These are phyloP conservation scores for Thalassiosira allenii DNA, from an alignment of 352 stramenopile species.

Conservation along the genomic window DNA sequence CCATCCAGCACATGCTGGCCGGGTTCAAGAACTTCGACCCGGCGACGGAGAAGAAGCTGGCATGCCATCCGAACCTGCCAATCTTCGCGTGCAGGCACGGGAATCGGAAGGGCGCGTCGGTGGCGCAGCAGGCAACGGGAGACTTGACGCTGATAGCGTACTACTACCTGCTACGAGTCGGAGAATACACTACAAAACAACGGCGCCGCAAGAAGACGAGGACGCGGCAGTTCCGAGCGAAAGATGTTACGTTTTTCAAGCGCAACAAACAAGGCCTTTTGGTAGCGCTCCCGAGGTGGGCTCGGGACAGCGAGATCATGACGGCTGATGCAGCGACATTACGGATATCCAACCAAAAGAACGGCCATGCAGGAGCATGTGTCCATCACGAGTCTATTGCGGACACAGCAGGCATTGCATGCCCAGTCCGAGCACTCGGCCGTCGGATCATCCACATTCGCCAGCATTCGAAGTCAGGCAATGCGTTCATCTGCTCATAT, in stretches of 20 bases:
- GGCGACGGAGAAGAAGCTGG: constrained; percentile 13
- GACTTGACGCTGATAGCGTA: constrained; percentile 17
- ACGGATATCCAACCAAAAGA: constrained; percentile 17
- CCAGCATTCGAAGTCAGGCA: not conserved
- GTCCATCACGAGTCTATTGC: constrained; percentile 8
- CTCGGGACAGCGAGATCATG: not conserved
- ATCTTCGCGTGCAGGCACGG: not conserved
- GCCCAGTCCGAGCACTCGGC: not conserved
- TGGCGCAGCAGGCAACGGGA: not conserved
- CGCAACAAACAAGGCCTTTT: not conserved
- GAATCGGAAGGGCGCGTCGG: not conserved
- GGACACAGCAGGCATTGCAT: too few species aligned
- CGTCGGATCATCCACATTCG: not conserved
- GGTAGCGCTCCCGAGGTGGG: not conserved
- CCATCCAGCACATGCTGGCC: constrained; percentile 19
- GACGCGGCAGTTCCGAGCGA: not conserved
- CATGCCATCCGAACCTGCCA: constrained; percentile 24
- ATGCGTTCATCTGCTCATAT: too few species aligned
- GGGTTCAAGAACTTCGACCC: constrained; percentile 27
- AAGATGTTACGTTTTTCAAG: not conserved
- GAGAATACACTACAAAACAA: constrained; percentile 7
- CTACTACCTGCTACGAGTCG: constrained; percentile 26
- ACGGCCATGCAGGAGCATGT: constrained; percentile 11
- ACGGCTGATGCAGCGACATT: not conserved
- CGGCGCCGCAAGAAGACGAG: not conserved